Base-by-base conservation (phyloP, 225 moss, liverwort and hornwort species). In the Antitrichia curtipendula region DNA sequence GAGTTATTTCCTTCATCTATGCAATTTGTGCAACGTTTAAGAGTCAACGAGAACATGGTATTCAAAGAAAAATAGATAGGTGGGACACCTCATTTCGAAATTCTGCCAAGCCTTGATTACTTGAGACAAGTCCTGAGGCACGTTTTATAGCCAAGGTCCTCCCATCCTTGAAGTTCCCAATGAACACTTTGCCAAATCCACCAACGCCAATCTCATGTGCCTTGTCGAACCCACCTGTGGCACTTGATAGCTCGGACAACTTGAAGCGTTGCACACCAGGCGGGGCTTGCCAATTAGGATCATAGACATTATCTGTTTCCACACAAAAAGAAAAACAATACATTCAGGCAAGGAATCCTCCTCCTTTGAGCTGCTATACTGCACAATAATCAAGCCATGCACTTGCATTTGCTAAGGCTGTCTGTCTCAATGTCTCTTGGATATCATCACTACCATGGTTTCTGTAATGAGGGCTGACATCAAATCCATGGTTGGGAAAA, bases 211-310 rank as follows among this genome's bases (percentile, higher is more conserved):
- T 91, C 86, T 92, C 92, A 61, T 92, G 90, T 13, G 92, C 61
- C 54, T 82, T 47, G 60, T 89, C 73, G 54, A 92, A 92, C 29
- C 90, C 90, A 40, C 85, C 87, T 23, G 92, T 92, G 43, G 89
- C 92, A 34, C 24, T 59, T 4, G 90, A 87, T 12, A 92, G 72
- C 87, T 92, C 92, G 4, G 85, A 73, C 45, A 92, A 49, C 56
- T 57, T 89, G 32, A 90, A 92, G 40, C 90, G 90, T 58, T 89
- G 90, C 16, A 92, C 78, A 24, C 90, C 92, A 2, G 87, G 72
- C 7, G 92, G 92, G 43, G 89, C 89, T 89, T 90, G 87, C 92
- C 92, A 92, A 69, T 90, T 92, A 6, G 88, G 88, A 92, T 90
- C 92, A 64, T 56, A 41, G 56, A 90, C 56, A 76, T 75, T 65